Evolutionary conservation across 768 basidiomycete species (phyloP).

Genomic region (Inosperma sp.): DNA sequence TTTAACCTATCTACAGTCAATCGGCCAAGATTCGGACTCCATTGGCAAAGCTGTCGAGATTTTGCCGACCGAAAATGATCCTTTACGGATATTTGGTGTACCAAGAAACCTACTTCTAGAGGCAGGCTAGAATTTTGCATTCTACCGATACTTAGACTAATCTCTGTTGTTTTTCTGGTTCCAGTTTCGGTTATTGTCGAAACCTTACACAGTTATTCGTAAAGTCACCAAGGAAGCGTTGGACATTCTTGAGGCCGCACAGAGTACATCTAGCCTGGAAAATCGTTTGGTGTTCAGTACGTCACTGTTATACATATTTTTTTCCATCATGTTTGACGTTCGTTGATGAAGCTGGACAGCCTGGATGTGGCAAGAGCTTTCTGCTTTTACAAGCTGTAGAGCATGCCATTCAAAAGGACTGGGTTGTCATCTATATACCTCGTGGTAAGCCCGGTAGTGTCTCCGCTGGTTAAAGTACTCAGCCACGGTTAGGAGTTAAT

Average conservation of each 20-base stretch:
- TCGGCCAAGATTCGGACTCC: conserved; percentile 27
- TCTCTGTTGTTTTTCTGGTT: neutral
- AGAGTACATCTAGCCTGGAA: conserved; percentile 43
- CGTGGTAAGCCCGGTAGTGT: conserved; percentile 43
- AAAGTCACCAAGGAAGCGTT: conserved; percentile 55
- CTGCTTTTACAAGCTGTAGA: conserved; percentile 73
- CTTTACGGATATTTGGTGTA: conserved; percentile 63
- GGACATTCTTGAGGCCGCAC: conserved; percentile 49
- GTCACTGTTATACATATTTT: conserved; percentile 23
- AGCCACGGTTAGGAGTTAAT: conserved; percentile 26
- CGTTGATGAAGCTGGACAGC: conserved; percentile 51
- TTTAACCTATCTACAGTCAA: conserved; percentile 9
- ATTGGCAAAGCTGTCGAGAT: conserved; percentile 48
- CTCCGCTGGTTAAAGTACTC: neutral
- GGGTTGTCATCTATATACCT: conserved; percentile 85
- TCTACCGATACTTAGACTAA: neutral
- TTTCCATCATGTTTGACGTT: conserved; percentile 12
- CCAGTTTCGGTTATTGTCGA: conserved; percentile 66
- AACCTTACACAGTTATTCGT: conserved; percentile 70
- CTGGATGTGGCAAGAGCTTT: conserved; percentile 80
- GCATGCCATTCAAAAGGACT: conserved; percentile 57
- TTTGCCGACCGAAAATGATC: conserved; percentile 39
- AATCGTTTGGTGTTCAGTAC: conserved; percentile 62
- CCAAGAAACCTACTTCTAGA: conserved; percentile 69
- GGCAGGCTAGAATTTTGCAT: conserved; percentile 37